These are phyloP conservation scores for Metarhizium album DNA, from an alignment of 2,329 filamentous ascomycete genomes.

Conservation along the genomic window DNA sequence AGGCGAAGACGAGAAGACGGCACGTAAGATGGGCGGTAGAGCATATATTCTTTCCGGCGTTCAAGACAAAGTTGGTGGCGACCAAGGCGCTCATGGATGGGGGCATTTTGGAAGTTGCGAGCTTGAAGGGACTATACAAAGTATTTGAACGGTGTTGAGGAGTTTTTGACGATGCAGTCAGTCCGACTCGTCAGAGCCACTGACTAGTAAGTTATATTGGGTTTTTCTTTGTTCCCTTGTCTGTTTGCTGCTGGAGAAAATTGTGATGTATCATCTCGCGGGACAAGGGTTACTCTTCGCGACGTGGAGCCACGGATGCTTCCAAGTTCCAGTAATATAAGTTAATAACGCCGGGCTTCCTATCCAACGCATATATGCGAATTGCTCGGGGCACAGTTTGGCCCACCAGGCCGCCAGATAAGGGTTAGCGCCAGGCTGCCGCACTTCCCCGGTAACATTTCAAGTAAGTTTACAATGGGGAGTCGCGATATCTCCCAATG, in stretches of 20 bases:
- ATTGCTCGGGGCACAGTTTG: too few species aligned
- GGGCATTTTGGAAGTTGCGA: constrained; percentile 73
- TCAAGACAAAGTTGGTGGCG: constrained; percentile 71
- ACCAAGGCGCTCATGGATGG: constrained; percentile 67
- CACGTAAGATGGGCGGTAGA: constrained; percentile 71
- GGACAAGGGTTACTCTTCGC: neutral
- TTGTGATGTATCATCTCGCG: neutral
- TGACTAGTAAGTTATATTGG: neutral
- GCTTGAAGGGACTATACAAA: constrained; percentile 82
- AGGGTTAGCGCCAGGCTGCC: too few species aligned
- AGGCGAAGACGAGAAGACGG: constrained; percentile 47
- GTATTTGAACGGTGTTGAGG: constrained; percentile 86
- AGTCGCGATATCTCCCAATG: too few species aligned
- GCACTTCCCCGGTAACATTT: too few species aligned
- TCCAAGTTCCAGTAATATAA: too few species aligned
- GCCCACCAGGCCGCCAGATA: too few species aligned
- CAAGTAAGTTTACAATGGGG: too few species aligned
- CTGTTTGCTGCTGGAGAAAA: neutral
- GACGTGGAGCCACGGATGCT: neutral
- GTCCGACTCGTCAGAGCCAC: neutral
- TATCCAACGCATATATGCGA: constrained; percentile 2
- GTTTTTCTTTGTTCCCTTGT: too few species aligned
- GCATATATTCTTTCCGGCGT: constrained; percentile 80
- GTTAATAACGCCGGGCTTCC: too few species aligned
- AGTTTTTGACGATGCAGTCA: neutral